Evolutionary conservation across 2,329 filamentous ascomycete genomes (phyloP).

Genomic region (Fusarium sp.): DNA sequence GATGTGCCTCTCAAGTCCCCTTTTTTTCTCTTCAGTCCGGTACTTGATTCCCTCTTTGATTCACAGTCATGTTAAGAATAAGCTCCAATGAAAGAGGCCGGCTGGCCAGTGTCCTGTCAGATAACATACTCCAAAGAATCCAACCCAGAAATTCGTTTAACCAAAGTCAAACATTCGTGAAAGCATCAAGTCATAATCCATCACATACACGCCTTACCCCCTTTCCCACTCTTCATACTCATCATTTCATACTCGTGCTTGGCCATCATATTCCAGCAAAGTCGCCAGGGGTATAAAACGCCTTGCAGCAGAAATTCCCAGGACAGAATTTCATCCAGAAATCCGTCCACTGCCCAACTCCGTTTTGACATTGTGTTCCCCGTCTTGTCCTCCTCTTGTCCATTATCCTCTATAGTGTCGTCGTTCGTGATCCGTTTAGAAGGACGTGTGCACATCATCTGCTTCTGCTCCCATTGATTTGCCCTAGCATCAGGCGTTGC

Average conservation of each 20-base stretch:
- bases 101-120: neutral
- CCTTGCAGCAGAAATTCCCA: neutral
- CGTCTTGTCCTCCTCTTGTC: neutral
- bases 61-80: constrained; percentile 2
- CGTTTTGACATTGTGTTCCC: neutral
- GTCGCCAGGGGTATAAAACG: constrained; percentile 1
- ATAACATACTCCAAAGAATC: neutral
- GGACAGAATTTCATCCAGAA: neutral
- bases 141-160: neutral
- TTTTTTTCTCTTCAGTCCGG: neutral
- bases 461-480: too few relatives aligned
- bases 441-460: neutral
- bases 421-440: neutral
- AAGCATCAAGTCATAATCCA: constrained; percentile 29
- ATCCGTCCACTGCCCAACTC: neutral
- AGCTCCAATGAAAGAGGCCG: neutral
- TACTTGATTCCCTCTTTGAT: neutral
- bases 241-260: neutral
- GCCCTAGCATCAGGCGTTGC: neutral
- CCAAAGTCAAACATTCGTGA: constrained; percentile 13
- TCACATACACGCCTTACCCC: neutral
- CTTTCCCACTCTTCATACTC: neutral
- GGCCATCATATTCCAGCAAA: neutral
- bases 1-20: too few relatives aligned
- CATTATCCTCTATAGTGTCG: neutral